Conservation (phyloP, 768 basidiomycete species). For the Mycena filopes region DNA sequence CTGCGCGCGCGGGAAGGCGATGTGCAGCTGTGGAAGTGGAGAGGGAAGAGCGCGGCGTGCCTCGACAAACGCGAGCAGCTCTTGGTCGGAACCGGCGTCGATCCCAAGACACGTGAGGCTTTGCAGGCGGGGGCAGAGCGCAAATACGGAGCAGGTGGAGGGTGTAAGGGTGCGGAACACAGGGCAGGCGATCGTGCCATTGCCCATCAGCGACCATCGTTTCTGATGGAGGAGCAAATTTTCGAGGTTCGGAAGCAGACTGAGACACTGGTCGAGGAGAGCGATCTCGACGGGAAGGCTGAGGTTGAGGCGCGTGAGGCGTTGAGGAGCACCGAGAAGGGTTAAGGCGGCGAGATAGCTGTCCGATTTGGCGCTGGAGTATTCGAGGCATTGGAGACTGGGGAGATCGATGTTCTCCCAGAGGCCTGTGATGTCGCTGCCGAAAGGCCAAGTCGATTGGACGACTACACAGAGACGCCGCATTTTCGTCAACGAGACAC, state of each 20-base stretch:
- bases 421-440: too few species aligned
- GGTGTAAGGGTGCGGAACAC: background rate
- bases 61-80: background rate
- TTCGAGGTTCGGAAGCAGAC: background rate
- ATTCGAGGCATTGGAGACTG: too few species aligned
- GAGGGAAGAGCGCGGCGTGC: background rate
- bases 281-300: too few species aligned
- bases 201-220: background rate
- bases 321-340: too few species aligned
- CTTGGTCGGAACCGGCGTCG: background rate
- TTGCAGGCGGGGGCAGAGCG: background rate
- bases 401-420: too few species aligned
- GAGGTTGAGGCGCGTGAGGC: too few species aligned
- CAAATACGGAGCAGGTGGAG: background rate
- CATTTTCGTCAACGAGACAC: too few species aligned
- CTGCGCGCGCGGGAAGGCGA: background rate
- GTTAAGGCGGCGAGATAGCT: too few species aligned
- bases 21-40: background rate
- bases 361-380: too few species aligned
- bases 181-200: background rate
- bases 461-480: too few species aligned
- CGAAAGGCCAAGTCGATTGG: too few species aligned
- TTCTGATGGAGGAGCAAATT: background rate
- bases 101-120: background rate
- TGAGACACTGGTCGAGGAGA: background rate